These are phyloP conservation scores for Amorphotheca resinae DNA, from an alignment of 495 filamentous ascomycete genomes.

Conservation along the genomic window DNA sequence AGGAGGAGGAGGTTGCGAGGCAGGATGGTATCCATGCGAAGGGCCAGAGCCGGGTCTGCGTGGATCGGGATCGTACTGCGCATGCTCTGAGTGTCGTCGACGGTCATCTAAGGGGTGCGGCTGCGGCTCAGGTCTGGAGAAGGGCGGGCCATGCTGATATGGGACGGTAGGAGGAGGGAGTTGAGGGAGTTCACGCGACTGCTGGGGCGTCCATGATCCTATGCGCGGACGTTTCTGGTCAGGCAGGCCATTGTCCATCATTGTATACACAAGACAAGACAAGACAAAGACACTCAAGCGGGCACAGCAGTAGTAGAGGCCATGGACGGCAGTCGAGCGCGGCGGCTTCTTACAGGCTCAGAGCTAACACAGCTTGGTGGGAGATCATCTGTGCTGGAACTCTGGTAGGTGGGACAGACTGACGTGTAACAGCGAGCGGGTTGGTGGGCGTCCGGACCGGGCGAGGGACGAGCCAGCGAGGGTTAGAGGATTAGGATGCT, in stretches of 20 bases:
- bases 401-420: slow-evolving; percentile 15
- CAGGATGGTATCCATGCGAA: slow-evolving; percentile 8
- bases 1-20: slow-evolving; percentile 14
- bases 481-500: too few species aligned
- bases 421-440: slow-evolving; percentile 17
- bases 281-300: slow-evolving; percentile 13
- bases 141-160: slow-evolving; percentile 9
- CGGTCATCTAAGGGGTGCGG: slow-evolving; percentile 6
- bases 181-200: slow-evolving; percentile 14
- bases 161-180: slow-evolving; percentile 2
- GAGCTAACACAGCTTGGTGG: slow-evolving; percentile 14
- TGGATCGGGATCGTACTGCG: slow-evolving; percentile 15
- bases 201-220: slow-evolving; percentile 9
- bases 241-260: slow-evolving; percentile 17
- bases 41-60: slow-evolving; percentile 14
- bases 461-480: too few species aligned
- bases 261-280: slow-evolving; percentile 12
- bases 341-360: slow-evolving; percentile 21
- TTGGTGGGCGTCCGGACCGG: slow-evolving; percentile 10
- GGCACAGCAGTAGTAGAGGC: slow-evolving; percentile 16
- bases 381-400: slow-evolving; percentile 17
- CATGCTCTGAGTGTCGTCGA: slow-evolving; percentile 9
- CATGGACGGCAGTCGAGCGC: slow-evolving; percentile 21
- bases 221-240: slow-evolving; percentile 19
- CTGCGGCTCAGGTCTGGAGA: slow-evolving; percentile 8